phyloP scores from a whole-genome alignment of 345 rosid species.

The Hypericum perforatum region DNA sequence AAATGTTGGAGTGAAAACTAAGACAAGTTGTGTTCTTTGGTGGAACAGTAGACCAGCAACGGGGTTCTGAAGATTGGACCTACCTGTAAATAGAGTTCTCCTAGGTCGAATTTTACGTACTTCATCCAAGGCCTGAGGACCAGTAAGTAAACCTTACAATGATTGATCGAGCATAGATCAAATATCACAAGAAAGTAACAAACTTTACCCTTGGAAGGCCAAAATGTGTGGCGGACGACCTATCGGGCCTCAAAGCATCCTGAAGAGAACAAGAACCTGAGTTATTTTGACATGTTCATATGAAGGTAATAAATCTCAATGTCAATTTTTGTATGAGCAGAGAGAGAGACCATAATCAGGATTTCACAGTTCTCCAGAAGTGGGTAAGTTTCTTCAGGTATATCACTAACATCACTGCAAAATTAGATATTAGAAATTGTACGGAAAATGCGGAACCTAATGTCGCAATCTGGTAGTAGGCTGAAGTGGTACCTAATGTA shows the following conservation, averaged over 20 bases:
- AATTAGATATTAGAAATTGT: neutral
- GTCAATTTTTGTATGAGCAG: neutral
- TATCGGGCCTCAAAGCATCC: conserved; percentile 87
- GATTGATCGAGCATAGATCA: conserved; percentile 1
- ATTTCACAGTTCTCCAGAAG: conserved; percentile 57
- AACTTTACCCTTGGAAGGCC: conserved; percentile 75
- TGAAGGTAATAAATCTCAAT: neutral
- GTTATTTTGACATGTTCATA: conserved; percentile 2
- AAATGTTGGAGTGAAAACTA: no score
- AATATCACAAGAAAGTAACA: neutral
- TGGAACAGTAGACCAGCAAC: no score
- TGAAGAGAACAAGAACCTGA: conserved; percentile 16
- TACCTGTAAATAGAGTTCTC: conserved; percentile 83
- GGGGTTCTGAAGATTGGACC: neutral
- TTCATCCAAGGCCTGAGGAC: conserved; percentile 67
- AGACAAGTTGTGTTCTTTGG: no score
- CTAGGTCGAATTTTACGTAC: conserved; percentile 74
- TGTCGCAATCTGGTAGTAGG: neutral
- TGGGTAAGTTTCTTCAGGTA: conserved; percentile 88
- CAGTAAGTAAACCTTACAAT: neutral
- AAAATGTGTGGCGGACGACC: conserved; percentile 83
- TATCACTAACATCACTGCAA: conserved; percentile 82
- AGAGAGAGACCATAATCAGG: conserved; percentile 46
- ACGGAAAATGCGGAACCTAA: neutral
- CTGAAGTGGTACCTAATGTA: conserved; percentile 56